phyloP scores from a whole-genome alignment of 345 rosid species.

The Conringia planisiliqua region DNA sequence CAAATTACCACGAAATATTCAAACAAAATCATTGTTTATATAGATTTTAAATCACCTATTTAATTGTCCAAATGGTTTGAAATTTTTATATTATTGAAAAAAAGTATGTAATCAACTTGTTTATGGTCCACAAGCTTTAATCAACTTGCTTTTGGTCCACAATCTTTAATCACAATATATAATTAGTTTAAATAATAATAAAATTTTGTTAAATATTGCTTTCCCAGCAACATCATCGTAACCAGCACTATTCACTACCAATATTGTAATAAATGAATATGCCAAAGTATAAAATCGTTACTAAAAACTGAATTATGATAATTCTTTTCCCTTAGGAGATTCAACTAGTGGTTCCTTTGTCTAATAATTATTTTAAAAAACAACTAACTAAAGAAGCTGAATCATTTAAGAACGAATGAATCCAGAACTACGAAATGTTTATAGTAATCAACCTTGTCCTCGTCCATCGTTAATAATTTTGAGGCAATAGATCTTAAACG shows the following conservation, averaged over 20 bases:
- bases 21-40: too few relatives aligned
- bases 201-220: background rate
- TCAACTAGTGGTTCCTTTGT: background rate
- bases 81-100: too few relatives aligned
- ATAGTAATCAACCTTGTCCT: too few relatives aligned
- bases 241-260: background rate
- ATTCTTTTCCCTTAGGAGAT: background rate
- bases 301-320: background rate
- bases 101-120: too few relatives aligned
- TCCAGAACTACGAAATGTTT: background rate
- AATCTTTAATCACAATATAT: background rate
- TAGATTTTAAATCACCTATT: too few relatives aligned
- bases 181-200: background rate
- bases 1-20: too few relatives aligned
- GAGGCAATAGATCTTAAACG: background rate
- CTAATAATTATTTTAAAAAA: background rate
- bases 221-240: background rate
- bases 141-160: too few relatives aligned
- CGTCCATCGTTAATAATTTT: background rate
- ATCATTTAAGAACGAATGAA: background rate
- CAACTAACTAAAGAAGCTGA: background rate
- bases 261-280: background rate
- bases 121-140: too few relatives aligned
- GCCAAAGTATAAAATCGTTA: background rate
- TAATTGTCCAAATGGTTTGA: too few relatives aligned